These are phyloP conservation scores for Leccinum proximum DNA, from an alignment of 1,284 basidiomycete species.

Conservation along the genomic window DNA sequence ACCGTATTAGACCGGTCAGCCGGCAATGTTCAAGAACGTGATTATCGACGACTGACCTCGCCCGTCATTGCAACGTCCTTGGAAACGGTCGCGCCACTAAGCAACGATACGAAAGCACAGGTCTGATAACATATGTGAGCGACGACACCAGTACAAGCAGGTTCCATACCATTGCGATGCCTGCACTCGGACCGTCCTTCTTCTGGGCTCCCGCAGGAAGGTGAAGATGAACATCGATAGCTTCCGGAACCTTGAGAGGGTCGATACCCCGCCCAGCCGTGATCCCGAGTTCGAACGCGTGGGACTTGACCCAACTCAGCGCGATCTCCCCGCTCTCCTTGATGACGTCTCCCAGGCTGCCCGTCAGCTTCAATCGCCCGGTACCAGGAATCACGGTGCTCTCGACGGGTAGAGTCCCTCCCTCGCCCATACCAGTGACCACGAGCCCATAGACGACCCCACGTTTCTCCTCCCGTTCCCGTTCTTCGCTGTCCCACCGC, in stretches of 20 bases:
- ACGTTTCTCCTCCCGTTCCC: conserved; percentile 62
- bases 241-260: conserved; percentile 66
- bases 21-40: neutral
- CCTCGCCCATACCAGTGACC: conserved; percentile 87
- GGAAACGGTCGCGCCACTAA: conserved; percentile 73
- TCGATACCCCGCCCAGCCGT: conserved; percentile 66
- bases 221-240: conserved; percentile 86
- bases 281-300: conserved; percentile 80
- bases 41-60: conserved; percentile 44
- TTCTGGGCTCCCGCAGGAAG: conserved; percentile 84
- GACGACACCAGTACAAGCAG: neutral
- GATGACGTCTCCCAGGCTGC: conserved; percentile 83
- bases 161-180: conserved; percentile 74
- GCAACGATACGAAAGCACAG: conserved; percentile 80
- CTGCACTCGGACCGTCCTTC: conserved; percentile 91
- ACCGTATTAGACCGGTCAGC: conserved; percentile 1
- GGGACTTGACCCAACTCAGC: conserved; percentile 83
- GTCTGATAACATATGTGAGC: conserved; percentile 38
- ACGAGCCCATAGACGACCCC: conserved; percentile 87
- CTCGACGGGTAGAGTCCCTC: conserved; percentile 70
- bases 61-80: conserved; percentile 80
- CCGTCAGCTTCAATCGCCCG: conserved; percentile 75
- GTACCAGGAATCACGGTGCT: conserved; percentile 70
- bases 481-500: conserved; percentile 79
- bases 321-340: conserved; percentile 89